Conservation (phyloP, 108 stramenopile genomes). For the Cyclotella cryptica region DNA sequence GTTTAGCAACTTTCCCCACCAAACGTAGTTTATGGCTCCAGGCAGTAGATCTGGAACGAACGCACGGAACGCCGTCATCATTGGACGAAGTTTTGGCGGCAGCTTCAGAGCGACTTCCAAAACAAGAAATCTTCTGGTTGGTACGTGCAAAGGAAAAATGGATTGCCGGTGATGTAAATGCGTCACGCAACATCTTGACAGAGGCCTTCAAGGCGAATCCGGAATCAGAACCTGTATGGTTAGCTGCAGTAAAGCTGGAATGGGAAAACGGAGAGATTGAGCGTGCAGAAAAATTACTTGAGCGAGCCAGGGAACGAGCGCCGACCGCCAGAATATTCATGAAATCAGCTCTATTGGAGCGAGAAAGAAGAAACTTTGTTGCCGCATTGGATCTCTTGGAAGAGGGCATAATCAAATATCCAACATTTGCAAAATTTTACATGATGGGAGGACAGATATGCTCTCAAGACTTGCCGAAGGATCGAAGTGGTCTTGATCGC, state of each 20-base stretch:
- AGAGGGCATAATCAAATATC: slow-evolving; percentile 80
- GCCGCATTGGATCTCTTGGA: slow-evolving; percentile 76
- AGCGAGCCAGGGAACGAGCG: slow-evolving; percentile 85
- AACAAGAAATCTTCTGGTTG: slow-evolving; percentile 97
- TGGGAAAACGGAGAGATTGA: slow-evolving; percentile 95
- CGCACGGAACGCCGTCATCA: slow-evolving; percentile 72
- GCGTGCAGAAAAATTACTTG: slow-evolving; percentile 88
- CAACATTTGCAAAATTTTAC: slow-evolving; percentile 87
- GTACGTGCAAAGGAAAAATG: slow-evolving; percentile 97
- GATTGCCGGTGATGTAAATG: slow-evolving; percentile 86
- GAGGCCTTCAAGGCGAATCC: slow-evolving; percentile 95
- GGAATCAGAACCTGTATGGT: slow-evolving; percentile 94
- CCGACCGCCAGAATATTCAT: slow-evolving; percentile 91
- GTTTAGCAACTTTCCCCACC: slow-evolving; percentile 77
- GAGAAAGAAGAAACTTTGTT: slow-evolving; percentile 61
- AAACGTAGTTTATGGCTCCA: slow-evolving; percentile 91
- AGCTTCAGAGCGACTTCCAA: slow-evolving; percentile 85
- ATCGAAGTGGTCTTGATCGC: slow-evolving; percentile 65
- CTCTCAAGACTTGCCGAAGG: slow-evolving; percentile 70
- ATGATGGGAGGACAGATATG: slow-evolving; percentile 98
- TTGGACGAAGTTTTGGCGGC: slow-evolving; percentile 84
- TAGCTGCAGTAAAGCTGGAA: slow-evolving; percentile 98
- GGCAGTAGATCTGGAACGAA: slow-evolving; percentile 92
- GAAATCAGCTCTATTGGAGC: slow-evolving; percentile 94
- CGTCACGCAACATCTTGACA: slow-evolving; percentile 90